Percentiles rank a stretch among this genome's conserved stretches.
Evolutionary conservation across 2,329 filamentous ascomycete genomes (phyloP).

Genomic region (Aspergillus thermomutatus): DNA sequence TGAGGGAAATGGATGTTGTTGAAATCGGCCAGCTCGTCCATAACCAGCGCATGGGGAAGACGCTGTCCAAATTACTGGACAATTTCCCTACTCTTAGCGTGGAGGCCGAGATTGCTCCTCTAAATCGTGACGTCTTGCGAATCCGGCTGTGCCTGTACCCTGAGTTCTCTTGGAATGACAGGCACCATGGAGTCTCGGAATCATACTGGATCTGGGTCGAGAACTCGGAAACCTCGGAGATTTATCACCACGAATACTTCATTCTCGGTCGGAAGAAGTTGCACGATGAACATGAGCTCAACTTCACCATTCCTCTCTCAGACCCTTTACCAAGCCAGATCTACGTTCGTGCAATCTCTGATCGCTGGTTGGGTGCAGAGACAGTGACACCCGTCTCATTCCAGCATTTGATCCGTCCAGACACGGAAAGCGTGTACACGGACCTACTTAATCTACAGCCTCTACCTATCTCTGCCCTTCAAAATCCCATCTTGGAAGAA

Average conservation of each 20-base stretch:
- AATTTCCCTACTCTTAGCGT: constrained; percentile 91
- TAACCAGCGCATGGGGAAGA: constrained; percentile 81
- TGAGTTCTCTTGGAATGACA: constrained; percentile 92
- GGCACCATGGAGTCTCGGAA: constrained; percentile 88
- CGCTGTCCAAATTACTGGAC: constrained; percentile 74
- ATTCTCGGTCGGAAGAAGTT: constrained; percentile 87
- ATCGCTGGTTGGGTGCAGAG: constrained; percentile 94
- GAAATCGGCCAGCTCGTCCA: constrained; percentile 91
- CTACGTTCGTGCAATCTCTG: constrained; percentile 90
- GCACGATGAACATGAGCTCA: constrained; percentile 93
- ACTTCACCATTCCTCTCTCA: constrained; percentile 92
- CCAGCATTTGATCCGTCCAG: constrained; percentile 93
- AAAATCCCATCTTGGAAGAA: constrained; percentile 82
- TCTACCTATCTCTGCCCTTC: constrained; percentile 77
- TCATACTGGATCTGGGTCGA: constrained; percentile 99
- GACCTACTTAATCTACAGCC: constrained; percentile 90
- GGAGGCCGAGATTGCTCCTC: constrained; percentile 89
- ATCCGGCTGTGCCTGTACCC: constrained; percentile 82
- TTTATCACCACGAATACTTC: constrained; percentile 97
- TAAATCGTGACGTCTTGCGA: constrained; percentile 92
- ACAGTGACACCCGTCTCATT: constrained; percentile 95
- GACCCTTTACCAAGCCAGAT: constrained; percentile 94
- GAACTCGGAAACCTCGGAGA: constrained; percentile 94
- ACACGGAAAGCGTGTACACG: constrained; percentile 96
- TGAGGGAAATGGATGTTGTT: constrained; percentile 88